Percentiles rank a stretch among this genome's conserved stretches.
phyloP scores from a whole-genome alignment of 805 yeast species.

The Saccharomycopsis fodiens region DNA sequence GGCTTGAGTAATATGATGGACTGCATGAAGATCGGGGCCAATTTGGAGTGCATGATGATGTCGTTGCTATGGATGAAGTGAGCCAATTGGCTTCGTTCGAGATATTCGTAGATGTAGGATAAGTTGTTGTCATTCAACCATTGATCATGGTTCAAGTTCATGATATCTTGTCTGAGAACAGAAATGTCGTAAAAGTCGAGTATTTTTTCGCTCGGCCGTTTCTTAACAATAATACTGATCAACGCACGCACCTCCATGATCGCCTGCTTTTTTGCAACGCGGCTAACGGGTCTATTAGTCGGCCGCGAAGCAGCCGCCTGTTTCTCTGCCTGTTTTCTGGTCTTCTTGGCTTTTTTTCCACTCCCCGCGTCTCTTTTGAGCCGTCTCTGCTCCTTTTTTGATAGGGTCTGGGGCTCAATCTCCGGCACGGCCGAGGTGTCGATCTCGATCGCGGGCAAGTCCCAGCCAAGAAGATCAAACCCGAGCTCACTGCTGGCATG shows the following conservation, averaged over 20 bases:
- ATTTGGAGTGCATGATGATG: conserved; percentile 24
- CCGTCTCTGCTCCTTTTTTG: conserved; percentile 7
- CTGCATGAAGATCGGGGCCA: conserved; percentile 9
- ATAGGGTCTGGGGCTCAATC: conserved; percentile 1
- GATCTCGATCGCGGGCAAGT: not conserved
- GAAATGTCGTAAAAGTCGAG: conserved; percentile 50
- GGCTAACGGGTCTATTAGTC: conserved; percentile 21
- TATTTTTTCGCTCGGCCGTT: not conserved
- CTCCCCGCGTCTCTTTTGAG: conserved; percentile 1
- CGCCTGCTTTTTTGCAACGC: not conserved
- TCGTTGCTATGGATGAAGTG: conserved; percentile 17
- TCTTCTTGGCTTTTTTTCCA: conserved; percentile 19
- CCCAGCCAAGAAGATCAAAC: conserved; percentile 37
- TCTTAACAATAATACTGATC: not conserved
- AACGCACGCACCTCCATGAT: not conserved
- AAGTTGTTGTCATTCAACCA: conserved; percentile 73
- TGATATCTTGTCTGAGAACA: conserved; percentile 50
- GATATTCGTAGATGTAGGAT: conserved; percentile 51
- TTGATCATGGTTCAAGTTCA: conserved; percentile 51
- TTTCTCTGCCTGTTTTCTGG: conserved; percentile 14
- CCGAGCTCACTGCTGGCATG: conserved; percentile 20
- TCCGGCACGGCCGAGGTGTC: not conserved
- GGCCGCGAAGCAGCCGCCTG: conserved; percentile 11
- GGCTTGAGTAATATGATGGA: conserved; percentile 45
- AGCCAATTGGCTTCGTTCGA: conserved; percentile 31